Evolutionary conservation across 2,329 filamentous ascomycete genomes (phyloP).

Genomic region (Davidsoniella neocaledoniae): DNA sequence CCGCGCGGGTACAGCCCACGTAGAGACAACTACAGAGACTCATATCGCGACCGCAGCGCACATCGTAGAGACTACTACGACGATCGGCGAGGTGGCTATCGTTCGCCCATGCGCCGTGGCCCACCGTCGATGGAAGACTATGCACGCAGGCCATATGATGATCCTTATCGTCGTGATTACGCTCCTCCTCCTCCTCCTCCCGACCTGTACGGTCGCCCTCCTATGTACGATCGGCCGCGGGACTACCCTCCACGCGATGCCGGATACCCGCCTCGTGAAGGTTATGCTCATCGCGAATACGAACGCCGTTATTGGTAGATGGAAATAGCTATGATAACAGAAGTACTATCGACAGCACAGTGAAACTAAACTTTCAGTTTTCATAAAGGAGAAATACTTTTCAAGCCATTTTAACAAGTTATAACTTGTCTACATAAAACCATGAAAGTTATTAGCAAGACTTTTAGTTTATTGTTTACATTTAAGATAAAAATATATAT

Average conservation of each 20-base stretch:
- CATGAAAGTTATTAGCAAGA: no score
- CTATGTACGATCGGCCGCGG: constrained; percentile 35
- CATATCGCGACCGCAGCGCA: constrained; percentile 77
- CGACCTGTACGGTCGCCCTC: constrained; percentile 42
- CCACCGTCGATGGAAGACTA: constrained; percentile 59
- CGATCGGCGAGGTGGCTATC: constrained; percentile 55
- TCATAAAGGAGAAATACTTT: neutral
- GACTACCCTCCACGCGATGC: constrained; percentile 34
- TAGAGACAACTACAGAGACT: constrained; percentile 45
- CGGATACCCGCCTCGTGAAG: constrained; percentile 30
- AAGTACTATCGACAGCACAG: neutral
- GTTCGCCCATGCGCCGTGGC: constrained; percentile 65
- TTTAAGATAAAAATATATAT: no score
- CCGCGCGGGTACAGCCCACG: constrained; percentile 73
- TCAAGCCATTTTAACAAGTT: no score
- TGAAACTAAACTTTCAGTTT: neutral
- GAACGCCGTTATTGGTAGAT: constrained; percentile 33
- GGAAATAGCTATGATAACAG: neutral
- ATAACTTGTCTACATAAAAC: no score
- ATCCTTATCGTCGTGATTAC: constrained; percentile 58
- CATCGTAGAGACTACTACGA: constrained; percentile 81
- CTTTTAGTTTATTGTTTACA: no score
- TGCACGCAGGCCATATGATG: constrained; percentile 51
- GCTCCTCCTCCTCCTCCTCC: constrained; percentile 41
- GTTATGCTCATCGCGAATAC: constrained; percentile 30